Conservation (phyloP, 331 rosid genomes). For the Arachis monticola region DNA sequence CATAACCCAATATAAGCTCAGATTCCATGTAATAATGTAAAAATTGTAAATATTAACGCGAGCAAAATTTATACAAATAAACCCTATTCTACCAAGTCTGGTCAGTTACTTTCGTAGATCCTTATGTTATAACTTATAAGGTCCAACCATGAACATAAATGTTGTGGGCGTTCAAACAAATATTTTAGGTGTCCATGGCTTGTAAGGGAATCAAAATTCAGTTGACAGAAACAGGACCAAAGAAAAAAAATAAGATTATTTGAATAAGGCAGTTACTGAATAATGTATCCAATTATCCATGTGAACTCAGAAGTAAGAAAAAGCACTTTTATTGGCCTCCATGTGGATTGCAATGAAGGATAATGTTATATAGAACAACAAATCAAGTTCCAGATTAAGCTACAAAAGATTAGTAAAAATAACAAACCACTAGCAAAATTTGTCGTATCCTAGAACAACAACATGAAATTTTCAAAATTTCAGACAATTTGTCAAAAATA, state of each 20-base stretch:
- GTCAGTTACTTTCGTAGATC: too few relatives aligned
- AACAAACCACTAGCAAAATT: constrained; percentile 34
- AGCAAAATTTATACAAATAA: too few relatives aligned
- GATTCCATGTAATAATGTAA: too few relatives aligned
- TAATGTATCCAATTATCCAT: constrained; percentile 28
- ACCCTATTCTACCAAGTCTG: not conserved
- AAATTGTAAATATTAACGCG: too few relatives aligned
- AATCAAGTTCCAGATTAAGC: constrained; percentile 20
- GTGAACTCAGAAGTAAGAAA: not conserved
- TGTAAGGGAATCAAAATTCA: not conserved
- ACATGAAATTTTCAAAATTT: constrained; percentile 31
- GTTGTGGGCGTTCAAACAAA: not conserved
- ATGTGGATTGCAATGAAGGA: constrained; percentile 8
- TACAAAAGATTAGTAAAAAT: not conserved
- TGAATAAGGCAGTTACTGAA: constrained; percentile 8
- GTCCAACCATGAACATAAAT: constrained; percentile 7
- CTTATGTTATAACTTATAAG: not conserved
- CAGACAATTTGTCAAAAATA: constrained; percentile 3
- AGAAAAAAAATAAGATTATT: constrained; percentile 1
- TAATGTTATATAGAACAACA: constrained; percentile 22
- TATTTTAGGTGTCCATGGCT: not conserved
- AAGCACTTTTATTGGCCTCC: constrained; percentile 29
- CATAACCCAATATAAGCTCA: too few relatives aligned
- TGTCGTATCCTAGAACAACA: constrained; percentile 28
- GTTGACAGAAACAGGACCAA: not conserved